These are phyloP conservation scores for Skeletonema tropicum DNA, from an alignment of 108 stramenopile species.

Conservation along the genomic window DNA sequence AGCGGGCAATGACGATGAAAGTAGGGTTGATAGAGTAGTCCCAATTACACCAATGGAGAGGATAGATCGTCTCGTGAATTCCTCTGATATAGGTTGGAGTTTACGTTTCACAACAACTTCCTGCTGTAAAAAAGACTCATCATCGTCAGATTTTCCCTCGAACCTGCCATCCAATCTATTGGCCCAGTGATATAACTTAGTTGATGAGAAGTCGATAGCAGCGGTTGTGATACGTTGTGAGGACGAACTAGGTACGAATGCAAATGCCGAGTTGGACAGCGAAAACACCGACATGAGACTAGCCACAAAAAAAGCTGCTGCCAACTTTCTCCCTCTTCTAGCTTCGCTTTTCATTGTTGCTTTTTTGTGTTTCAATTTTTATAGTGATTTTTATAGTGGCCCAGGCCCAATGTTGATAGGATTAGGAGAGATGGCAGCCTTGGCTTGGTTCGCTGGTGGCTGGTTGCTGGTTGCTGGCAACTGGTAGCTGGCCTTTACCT, in stretches of 20 bases:
- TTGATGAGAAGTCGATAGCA: conserved; percentile 7
- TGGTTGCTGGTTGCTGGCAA: no score
- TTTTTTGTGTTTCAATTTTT: neutral
- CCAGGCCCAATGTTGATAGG: no score
- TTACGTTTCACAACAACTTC: neutral
- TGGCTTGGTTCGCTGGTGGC: no score
- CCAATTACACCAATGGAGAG: conserved; percentile 25
- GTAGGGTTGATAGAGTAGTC: conserved; percentile 10
- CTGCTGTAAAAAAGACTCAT: neutral
- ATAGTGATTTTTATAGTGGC: no score
- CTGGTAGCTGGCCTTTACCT: no score
- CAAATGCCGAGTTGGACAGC: neutral
- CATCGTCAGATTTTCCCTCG: neutral
- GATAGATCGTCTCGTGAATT: conserved; percentile 26
- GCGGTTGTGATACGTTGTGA: conserved; percentile 1
- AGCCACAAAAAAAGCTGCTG: neutral
- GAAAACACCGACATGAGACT: neutral
- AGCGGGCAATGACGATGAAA: conserved; percentile 17
- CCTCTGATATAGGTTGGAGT: neutral
- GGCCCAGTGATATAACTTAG: conserved; percentile 25
- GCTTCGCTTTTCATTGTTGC: neutral
- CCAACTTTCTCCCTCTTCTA: neutral
- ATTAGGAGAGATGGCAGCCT: no score
- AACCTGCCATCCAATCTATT: conserved; percentile 14
- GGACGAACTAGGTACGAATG: conserved; percentile 9